A percentile compares a stretch with the other conserved stretches of the same genome.
Evolutionary conservation across 1,284 basidiomycete genomes (phyloP).

Genomic region (Cystobasidium slooffiae): DNA sequence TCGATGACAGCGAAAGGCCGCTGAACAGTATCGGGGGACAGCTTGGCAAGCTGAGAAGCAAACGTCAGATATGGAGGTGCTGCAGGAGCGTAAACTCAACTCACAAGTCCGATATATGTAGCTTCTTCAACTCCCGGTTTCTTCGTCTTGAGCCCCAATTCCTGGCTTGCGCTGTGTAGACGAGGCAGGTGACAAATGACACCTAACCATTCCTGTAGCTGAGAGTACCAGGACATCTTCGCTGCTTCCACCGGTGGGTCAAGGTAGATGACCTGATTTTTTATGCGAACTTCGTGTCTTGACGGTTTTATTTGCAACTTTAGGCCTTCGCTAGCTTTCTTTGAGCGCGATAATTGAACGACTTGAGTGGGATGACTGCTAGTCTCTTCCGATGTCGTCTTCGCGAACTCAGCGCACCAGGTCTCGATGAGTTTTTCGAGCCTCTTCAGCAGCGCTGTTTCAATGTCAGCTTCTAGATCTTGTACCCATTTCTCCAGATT

Average conservation of each 20-base stretch:
- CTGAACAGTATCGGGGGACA: slow-evolving; percentile 74
- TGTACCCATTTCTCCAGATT: slow-evolving; percentile 97
- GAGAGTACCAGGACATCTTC: slow-evolving; percentile 84
- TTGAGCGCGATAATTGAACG: slow-evolving; percentile 13
- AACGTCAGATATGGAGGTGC: not conserved
- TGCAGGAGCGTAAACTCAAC: not conserved
- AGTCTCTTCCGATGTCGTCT: slow-evolving; percentile 33
- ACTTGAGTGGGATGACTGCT: not conserved
- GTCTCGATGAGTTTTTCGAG: slow-evolving; percentile 77
- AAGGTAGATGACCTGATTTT: slow-evolving; percentile 97
- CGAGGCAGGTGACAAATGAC: slow-evolving; percentile 85
- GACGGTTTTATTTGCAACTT: slow-evolving; percentile 27
- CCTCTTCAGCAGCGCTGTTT: slow-evolving; percentile 77
- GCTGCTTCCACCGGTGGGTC: slow-evolving; percentile 97
- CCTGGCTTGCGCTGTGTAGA: slow-evolving; percentile 92
- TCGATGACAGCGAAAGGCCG: slow-evolving; percentile 87
- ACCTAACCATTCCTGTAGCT: slow-evolving; percentile 87
- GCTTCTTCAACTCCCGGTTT: slow-evolving; percentile 67
- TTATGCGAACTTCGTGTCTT: slow-evolving; percentile 93
- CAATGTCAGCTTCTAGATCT: slow-evolving; percentile 84
- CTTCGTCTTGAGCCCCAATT: slow-evolving; percentile 87
- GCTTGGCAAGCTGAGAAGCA: slow-evolving; percentile 69
- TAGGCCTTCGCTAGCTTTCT: not conserved
- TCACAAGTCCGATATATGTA: slow-evolving; percentile 54
- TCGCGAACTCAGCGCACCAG: slow-evolving; percentile 82